Base-by-base conservation (phyloP, 371 early-diverging fungal genomes). In the Apophysomyces sp. region DNA sequence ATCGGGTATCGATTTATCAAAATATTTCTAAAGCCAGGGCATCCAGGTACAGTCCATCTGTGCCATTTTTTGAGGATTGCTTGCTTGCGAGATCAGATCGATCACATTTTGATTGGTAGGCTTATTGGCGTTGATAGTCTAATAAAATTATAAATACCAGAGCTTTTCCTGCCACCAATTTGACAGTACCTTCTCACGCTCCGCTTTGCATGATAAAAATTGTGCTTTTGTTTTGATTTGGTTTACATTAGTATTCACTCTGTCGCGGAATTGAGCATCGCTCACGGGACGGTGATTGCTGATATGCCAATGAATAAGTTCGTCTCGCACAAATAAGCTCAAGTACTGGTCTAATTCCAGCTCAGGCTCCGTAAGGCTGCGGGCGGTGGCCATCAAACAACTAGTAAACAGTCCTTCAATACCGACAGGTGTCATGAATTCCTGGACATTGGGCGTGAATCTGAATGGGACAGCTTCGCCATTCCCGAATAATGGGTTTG, bases 361-460 rank as follows among this genome's bases (percentile, higher is more conserved):
- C 81, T 88, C 91, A 41, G 90, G 90, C 55, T 92, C 92, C 0
- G 90, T 86, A 57, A 96, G 66, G 21, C 90, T 84, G 21, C 89
- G 84, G 0, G 89, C 92, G 11, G 93, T 87, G 18, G 93, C 88
- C 84, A 95, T 86, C 24, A 96, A 57, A 21, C 89, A 86, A 49
- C 87, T 85, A 15, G 91, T 86, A 58, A 98, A 95, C 2, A 92
- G 79, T 1, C 99, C 98, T 59, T 97, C 98, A 7, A 98, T 81
- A 0, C 98, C 98, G 26, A 91, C 86, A 18, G 93, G 90, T 0
- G 93, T 93, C 41, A 98, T 90, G 71, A 96, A 96, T 40, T 89
- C 81, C 83, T 97, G 98, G 54, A 99, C 84, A 72, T 94, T 95
- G 30, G 99, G 98, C 9, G 99, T 98, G 66, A 98, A 86, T 4